Percentiles rank a stretch among this genome's conserved stretches.
phyloP scores from a whole-genome alignment of 2,329 filamentous ascomycete species.

The Alternaria arborescens region DNA sequence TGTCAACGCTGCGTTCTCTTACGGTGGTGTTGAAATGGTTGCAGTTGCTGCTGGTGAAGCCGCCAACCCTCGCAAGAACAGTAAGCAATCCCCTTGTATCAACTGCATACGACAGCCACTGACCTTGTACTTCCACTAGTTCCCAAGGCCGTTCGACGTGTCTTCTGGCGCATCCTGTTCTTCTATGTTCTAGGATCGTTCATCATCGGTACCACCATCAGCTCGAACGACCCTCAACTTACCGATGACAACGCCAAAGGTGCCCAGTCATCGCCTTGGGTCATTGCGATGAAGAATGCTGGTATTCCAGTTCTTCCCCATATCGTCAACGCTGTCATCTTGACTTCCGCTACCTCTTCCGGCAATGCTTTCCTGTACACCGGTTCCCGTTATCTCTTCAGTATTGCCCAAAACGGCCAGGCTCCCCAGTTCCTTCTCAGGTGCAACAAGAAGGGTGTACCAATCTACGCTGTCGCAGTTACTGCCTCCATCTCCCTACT shows the following conservation, averaged over 20 bases:
- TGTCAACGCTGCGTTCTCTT: slow-evolving; percentile 60
- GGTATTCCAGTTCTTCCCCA: slow-evolving; percentile 73
- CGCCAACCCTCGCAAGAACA: slow-evolving; percentile 50
- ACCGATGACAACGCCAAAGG: slow-evolving; percentile 53
- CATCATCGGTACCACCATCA: slow-evolving; percentile 68
- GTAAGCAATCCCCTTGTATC: slow-evolving; percentile 47
- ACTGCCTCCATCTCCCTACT: slow-evolving; percentile 55
- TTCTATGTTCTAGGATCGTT: slow-evolving; percentile 64
- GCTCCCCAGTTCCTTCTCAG: slow-evolving; percentile 62
- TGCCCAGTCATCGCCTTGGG: slow-evolving; percentile 50
- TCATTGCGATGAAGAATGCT: slow-evolving; percentile 75
- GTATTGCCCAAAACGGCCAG: slow-evolving; percentile 59
- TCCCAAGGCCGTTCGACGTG: slow-evolving; percentile 63
- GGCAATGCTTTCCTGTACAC: slow-evolving; percentile 72
- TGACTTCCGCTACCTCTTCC: slow-evolving; percentile 75
- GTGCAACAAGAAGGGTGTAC: slow-evolving; percentile 57
- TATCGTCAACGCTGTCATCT: slow-evolving; percentile 79
- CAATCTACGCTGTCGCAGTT: slow-evolving; percentile 50
- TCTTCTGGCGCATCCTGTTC: slow-evolving; percentile 64
- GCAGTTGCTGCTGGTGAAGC: slow-evolving; percentile 50
- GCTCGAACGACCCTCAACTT: slow-evolving; percentile 61
- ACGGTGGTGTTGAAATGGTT: slow-evolving; percentile 50
- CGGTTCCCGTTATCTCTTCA: slow-evolving; percentile 62
- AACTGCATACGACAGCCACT: neutral
- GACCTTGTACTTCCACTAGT: slow-evolving; percentile 31